phyloP scores from a whole-genome alignment of 1,284 basidiomycete species.

The Malassezia brasiliensis region DNA sequence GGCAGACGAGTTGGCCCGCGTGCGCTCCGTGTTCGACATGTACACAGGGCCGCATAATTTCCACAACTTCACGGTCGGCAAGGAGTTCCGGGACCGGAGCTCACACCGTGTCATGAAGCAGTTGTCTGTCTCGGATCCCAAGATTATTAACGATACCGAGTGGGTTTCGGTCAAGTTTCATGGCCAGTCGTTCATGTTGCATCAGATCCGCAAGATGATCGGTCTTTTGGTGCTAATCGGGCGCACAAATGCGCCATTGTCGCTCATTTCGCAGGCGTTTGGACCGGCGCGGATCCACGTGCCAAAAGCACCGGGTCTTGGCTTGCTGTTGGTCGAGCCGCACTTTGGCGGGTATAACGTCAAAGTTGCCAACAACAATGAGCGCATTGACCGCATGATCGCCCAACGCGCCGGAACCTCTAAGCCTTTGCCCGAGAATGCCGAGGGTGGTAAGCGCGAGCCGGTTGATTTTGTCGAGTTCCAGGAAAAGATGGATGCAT shows the following conservation, averaged over 20 bases:
- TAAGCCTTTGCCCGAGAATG: slow-evolving; percentile 17
- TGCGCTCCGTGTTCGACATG: slow-evolving; percentile 25
- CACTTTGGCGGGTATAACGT: slow-evolving; percentile 68
- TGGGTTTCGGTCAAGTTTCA: slow-evolving; percentile 91
- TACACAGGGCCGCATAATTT: slow-evolving; percentile 58
- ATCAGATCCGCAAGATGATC: slow-evolving; percentile 97
- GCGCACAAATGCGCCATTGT: slow-evolving; percentile 27
- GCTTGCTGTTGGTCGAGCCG: slow-evolving; percentile 85
- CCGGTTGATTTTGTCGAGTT: slow-evolving; percentile 23
- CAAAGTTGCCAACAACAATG: slow-evolving; percentile 53
- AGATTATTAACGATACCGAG: slow-evolving; percentile 77
- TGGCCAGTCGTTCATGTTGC: slow-evolving; percentile 97
- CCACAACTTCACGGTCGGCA: slow-evolving; percentile 89
- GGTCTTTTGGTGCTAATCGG: slow-evolving; percentile 63
- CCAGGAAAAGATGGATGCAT: slow-evolving; percentile 25
- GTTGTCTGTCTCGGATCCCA: slow-evolving; percentile 35
- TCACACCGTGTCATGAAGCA: slow-evolving; percentile 58
- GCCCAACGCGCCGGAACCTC: neutral
- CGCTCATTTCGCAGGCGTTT: slow-evolving; percentile 51
- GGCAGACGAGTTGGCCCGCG: slow-evolving; percentile 21
- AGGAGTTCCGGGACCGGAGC: slow-evolving; percentile 70
- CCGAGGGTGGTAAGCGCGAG: slow-evolving; percentile 21
- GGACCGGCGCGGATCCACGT: slow-evolving; percentile 68
- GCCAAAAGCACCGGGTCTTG: slow-evolving; percentile 92
- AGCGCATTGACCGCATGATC: slow-evolving; percentile 15